Base-by-base conservation (phyloP, 140 eudicot species). In the Oenanthe javanica region DNA sequence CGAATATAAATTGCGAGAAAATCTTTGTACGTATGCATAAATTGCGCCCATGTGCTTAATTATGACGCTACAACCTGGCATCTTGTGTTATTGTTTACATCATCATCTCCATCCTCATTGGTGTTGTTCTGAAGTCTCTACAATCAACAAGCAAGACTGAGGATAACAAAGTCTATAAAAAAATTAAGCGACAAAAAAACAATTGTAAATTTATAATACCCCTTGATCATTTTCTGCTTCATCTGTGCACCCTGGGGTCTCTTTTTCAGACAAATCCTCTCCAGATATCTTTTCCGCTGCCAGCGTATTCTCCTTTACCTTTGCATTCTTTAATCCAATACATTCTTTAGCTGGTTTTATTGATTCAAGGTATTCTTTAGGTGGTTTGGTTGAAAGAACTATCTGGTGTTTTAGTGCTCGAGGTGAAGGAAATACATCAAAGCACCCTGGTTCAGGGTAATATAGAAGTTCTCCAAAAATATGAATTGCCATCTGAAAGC, bases 261-360 rank as follows among this genome's bases (percentile, higher is more conserved):
- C 81, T 55, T 59, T 48, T 76, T 47, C 66, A 38, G 75, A 77
- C 52, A 76, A 64, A 43, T 89, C 91, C 18, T 86, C 91, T 40
- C 86, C 93, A 31, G 89, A 83, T 16, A 84, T 84, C 78, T 78
- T 86, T 40, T 85, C 89, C 78, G 55, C 42, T 15, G 86, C 83
- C 23, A 90, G 86, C 38, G 49, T 2, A 8, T 4, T 72, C 69
- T 40, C 43, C 43, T 76, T 84, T 21, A 77, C 88, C 25, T 42
- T 78, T 45, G 27, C 42, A 54, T 77, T 52, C 87, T 92, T 90
- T 36, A 86, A 76, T 43, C 77, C 92, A 59, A 94, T 91, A 85
- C 88, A 88, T 79, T 92, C 99, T 77, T 92, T 95, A 1, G 98
- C 97, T 21, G 97, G 91, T 85, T 92, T 95, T 5, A 97, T 91